phyloP scores from a whole-genome alignment of 345 rosid species.

The Carallia brachiata region DNA sequence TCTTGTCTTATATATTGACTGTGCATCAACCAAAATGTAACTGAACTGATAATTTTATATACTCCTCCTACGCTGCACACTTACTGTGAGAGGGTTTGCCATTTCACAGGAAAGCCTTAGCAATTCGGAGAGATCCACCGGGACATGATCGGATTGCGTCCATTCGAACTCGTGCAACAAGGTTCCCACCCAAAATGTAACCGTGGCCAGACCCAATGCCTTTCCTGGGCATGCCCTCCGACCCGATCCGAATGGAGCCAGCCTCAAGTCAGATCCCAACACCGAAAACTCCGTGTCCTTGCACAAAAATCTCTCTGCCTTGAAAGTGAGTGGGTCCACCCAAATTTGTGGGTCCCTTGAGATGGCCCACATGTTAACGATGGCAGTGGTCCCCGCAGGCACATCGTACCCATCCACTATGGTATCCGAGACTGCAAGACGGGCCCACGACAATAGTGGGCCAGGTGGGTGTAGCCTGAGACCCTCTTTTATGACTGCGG shows the following conservation, averaged over 20 bases:
- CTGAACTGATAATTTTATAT: not conserved
- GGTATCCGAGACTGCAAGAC: conserved; percentile 41
- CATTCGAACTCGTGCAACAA: conserved; percentile 50
- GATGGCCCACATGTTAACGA: conserved; percentile 74
- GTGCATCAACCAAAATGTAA: not conserved
- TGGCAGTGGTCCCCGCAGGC: conserved; percentile 49
- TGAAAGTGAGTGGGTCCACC: conserved; percentile 38
- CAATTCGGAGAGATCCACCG: conserved; percentile 45
- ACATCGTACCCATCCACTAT: conserved; percentile 36
- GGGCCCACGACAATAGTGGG: conserved; percentile 64
- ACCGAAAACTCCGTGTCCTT: conserved; percentile 32
- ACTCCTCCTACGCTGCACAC: conserved; percentile 30
- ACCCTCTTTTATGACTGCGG: conserved; percentile 46
- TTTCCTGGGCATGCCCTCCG: conserved; percentile 55
- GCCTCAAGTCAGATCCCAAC: conserved; percentile 42
- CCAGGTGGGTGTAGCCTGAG: conserved; percentile 60
- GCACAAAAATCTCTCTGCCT: conserved; percentile 42
- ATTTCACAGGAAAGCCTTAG: conserved; percentile 52
- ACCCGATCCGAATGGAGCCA: conserved; percentile 63
- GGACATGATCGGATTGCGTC: conserved; percentile 22
- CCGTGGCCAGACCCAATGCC: conserved; percentile 45
- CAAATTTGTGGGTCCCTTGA: conserved; percentile 45
- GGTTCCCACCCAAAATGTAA: conserved; percentile 39
- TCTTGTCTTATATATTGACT: too few species aligned
- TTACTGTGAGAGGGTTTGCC: conserved; percentile 42